Base-by-base conservation (phyloP, 805 yeast species). In the Kregervanrija pseudodelftensis region DNA sequence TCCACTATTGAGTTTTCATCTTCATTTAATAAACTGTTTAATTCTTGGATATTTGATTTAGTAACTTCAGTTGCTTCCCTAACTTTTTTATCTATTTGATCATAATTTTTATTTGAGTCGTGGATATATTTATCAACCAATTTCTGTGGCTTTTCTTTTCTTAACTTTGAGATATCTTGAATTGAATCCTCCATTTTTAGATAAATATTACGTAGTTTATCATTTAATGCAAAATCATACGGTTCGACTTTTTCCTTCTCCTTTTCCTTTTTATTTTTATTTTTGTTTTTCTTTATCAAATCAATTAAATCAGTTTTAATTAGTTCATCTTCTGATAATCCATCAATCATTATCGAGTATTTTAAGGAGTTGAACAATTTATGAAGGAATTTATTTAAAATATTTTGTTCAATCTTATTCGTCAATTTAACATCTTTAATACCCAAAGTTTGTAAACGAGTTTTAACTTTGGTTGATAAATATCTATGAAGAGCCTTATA, bases 221-320 rank as follows among this genome's bases (percentile, higher is more conserved):
- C 80, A 59, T 83, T 82, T 47, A 84, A 61, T 14, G 73, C 79
- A 35, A 73, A 63, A 56, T 86, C 91, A 60, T 82, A 84, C 1
- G 90, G 88, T 57, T 82, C 93, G 8, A 79, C 71, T 46, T 73
- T 73, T 45, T 53, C 56, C 43, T 52, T 49, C 16, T 49, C 34
- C 7, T 56, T 54, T 22, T 22, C 28, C 28, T 22, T 22, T 22
- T 22, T 10, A 63, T 22, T 22, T 22, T 22, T 22, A 22, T 22
- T 7, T 4, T 4, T 40, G n/a, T 54, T 44, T 11, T 46, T 46
- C 3, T 40, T 35, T 7, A 57, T 42, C 15, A 36, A n/a, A 16
- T 44, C 35, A 12, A 34, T 33, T 11, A 30, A 35, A 8, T 17
- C 30, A 9, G 32, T 36, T 30, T 42, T 40, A 14, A 40, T 36